A percentile compares a stretch with the other conserved stretches of the same genome.
Conservation (phyloP, 2,329 filamentous ascomycete species). For the Arthroderma uncinatum region DNA sequence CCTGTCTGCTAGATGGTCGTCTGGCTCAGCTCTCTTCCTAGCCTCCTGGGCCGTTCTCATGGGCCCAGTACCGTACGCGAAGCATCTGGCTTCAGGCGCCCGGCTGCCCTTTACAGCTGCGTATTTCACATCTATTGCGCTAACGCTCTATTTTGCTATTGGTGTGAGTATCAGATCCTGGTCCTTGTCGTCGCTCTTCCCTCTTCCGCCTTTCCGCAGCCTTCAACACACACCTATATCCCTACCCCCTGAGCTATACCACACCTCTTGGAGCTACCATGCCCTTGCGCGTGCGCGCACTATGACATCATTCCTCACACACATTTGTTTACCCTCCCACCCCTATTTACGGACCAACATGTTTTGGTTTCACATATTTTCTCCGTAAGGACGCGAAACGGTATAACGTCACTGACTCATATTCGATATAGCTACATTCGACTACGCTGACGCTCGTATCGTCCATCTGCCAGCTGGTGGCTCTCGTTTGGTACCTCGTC, state of each 20-base stretch:
- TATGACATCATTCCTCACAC: not conserved
- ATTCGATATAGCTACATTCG: constrained; percentile 56
- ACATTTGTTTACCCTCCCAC: not conserved
- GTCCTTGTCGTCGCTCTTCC: constrained; percentile 2
- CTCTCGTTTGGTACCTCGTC: constrained; percentile 83
- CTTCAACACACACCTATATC: not conserved
- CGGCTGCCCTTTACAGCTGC: constrained; percentile 85
- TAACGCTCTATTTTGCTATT: constrained; percentile 86
- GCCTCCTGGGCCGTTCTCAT: constrained; percentile 89
- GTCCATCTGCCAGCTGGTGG: constrained; percentile 70
- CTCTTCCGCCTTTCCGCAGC: not conserved
- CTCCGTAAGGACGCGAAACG: not conserved
- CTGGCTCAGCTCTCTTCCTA: constrained; percentile 82
- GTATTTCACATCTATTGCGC: constrained; percentile 83
- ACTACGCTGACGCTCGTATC: constrained; percentile 77
- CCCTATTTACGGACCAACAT: too few species aligned
- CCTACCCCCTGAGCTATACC: not conserved
- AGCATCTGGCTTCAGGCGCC: constrained; percentile 72
- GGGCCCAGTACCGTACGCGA: constrained; percentile 72
- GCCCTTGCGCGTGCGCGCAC: constrained; percentile 24
- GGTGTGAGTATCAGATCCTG: constrained; percentile 54
- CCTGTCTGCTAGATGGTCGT: constrained; percentile 62
- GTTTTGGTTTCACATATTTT: not conserved
- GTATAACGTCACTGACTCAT: constrained; percentile 17
- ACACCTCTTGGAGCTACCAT: not conserved